Percentiles rank a stretch among this genome's conserved stretches.
These are phyloP conservation scores for Colletotrichum horii DNA, from an alignment of 2,329 filamentous ascomycete species.

Conservation along the genomic window DNA sequence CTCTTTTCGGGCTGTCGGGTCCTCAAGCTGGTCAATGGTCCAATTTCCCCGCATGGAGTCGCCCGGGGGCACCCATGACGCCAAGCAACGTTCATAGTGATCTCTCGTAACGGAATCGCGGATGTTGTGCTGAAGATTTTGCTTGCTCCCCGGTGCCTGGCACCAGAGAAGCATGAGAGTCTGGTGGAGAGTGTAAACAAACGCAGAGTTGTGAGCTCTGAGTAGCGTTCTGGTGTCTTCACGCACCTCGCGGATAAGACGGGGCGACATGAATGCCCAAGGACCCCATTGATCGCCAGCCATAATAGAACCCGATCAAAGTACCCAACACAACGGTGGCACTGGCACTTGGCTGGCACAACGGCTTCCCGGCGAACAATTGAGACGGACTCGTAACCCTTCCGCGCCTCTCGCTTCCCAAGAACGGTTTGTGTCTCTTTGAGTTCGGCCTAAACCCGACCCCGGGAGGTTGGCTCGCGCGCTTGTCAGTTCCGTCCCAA, in stretches of 20 bases:
- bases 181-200: background rate
- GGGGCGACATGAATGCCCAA: background rate
- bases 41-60: slow-evolving; percentile 12
- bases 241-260: background rate
- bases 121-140: background rate
- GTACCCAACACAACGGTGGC: background rate
- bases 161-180: background rate
- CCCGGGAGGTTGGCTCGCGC: background rate
- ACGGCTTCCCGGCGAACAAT: background rate
- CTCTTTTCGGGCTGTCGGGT: background rate
- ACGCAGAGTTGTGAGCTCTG: background rate
- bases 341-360: background rate
- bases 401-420: background rate
- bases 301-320: background rate
- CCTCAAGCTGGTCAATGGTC: background rate
- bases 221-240: background rate
- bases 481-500: background rate
- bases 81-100: background rate
- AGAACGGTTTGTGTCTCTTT: background rate
- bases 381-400: background rate
- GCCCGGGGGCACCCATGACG: background rate
- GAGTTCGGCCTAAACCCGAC: background rate
- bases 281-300: background rate
- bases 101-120: background rate
- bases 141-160: background rate